Conservation (phyloP, 257 asterid species). For the Cordia subcordata region DNA sequence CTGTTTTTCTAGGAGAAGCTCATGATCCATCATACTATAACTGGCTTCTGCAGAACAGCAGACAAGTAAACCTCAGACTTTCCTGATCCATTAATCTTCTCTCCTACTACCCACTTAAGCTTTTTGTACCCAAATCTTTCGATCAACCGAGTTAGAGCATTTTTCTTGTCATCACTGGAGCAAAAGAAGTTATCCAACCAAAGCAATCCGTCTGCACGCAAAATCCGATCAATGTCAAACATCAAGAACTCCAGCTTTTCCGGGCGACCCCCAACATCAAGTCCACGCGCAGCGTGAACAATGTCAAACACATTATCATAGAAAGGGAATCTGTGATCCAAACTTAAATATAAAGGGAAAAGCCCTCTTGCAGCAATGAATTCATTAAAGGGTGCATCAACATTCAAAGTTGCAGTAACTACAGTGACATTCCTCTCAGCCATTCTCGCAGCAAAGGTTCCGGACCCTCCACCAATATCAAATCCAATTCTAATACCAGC, state of each 20-base stretch:
- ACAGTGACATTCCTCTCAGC: constrained; percentile 65
- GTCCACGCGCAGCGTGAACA: constrained; percentile 55
- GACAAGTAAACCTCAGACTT: constrained; percentile 68
- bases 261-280: constrained; percentile 53
- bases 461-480: constrained; percentile 86
- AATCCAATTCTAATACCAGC: constrained; percentile 61
- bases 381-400: constrained; percentile 75
- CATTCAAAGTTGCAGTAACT: constrained; percentile 61
- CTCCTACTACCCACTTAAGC: constrained; percentile 86
- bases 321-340: constrained; percentile 76
- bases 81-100: constrained; percentile 58
- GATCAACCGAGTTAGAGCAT: constrained; percentile 57
- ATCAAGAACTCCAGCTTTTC: constrained; percentile 86
- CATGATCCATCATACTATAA: constrained; percentile 31
- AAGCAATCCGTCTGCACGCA: constrained; percentile 68
- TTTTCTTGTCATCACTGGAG: constrained; percentile 57
- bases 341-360: constrained; percentile 71
- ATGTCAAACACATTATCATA: constrained; percentile 64
- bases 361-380: constrained; percentile 85
- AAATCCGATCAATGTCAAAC: constrained; percentile 76
- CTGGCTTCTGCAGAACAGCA: constrained; percentile 74
- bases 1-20: background rate
- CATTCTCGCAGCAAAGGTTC: constrained; percentile 87
- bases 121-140: constrained; percentile 77
- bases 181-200: constrained; percentile 78